Conservation (phyloP, 345 rosid genomes). For the Balakata baccata region DNA sequence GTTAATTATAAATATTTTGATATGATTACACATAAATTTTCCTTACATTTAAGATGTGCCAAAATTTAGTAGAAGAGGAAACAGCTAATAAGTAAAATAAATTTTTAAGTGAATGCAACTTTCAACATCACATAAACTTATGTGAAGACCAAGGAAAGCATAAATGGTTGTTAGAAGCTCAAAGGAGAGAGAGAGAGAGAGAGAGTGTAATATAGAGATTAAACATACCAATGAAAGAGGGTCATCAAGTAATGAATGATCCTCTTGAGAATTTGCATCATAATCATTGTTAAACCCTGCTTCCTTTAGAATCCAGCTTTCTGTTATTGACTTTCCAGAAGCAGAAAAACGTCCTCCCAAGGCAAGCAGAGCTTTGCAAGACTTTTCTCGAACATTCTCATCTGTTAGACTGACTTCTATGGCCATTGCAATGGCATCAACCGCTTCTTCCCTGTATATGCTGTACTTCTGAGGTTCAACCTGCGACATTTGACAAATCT, state of each 20-base stretch:
- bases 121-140: neutral
- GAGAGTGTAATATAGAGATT: neutral
- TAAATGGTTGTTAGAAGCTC: neutral
- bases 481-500: constrained; percentile 27
- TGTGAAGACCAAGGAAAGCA: neutral
- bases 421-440: constrained; percentile 43
- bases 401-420: constrained; percentile 38
- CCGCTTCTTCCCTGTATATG: constrained; percentile 54
- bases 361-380: constrained; percentile 48
- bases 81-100: no score
- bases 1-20: no score
- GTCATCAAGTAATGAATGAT: constrained; percentile 17
- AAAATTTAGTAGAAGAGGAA: no score
- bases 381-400: constrained; percentile 34
- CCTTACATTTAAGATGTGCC: no score
- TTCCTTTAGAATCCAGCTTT: constrained; percentile 45
- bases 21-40: no score
- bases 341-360: constrained; percentile 44
- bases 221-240: constrained; percentile 28
- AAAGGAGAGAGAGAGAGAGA: neutral
- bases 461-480: constrained; percentile 46
- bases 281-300: constrained; percentile 32
- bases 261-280: constrained; percentile 22
- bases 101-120: neutral
- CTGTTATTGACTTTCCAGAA: constrained; percentile 33